phyloP scores from a whole-genome alignment of 2,329 filamentous ascomycete species.

The Trichoderma atrobrunneum region DNA sequence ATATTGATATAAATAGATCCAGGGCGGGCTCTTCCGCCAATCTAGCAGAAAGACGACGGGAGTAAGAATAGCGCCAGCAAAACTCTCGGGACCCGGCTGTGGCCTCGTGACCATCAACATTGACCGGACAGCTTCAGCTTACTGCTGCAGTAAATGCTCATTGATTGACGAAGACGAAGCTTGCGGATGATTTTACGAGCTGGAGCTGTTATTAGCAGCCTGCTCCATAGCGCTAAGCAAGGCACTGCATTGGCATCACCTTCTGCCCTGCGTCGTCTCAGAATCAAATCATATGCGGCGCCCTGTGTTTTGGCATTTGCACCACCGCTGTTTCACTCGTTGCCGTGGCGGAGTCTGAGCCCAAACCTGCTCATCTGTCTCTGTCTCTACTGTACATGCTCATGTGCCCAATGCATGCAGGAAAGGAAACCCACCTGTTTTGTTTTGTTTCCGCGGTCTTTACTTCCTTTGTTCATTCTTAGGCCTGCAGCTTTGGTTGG shows the following conservation, averaged over 20 bases:
- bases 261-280: constrained; percentile 1
- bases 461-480: neutral
- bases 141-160: neutral
- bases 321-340: constrained; percentile 18
- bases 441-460: neutral
- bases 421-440: neutral
- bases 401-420: neutral
- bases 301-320: constrained; percentile 16
- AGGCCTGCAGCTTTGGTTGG: neutral
- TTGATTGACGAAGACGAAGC: neutral
- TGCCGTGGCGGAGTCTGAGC: constrained; percentile 15
- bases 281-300: constrained; percentile 4
- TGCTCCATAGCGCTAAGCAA: neutral
- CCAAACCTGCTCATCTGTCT: neutral
- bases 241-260: neutral
- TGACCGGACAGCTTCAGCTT: neutral
- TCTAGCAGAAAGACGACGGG: neutral
- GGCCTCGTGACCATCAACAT: constrained; percentile 5
- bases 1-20: constrained; percentile 1
- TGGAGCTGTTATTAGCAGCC: neutral
- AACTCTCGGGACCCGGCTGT: neutral
- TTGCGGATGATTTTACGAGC: neutral
- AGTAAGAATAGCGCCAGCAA: neutral
- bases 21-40: neutral
- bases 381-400: neutral